Evolutionary conservation across 495 filamentous ascomycete genomes (phyloP), one percentile per base, ranked within the genome.

Genomic region (Podospora anserina): DNA sequence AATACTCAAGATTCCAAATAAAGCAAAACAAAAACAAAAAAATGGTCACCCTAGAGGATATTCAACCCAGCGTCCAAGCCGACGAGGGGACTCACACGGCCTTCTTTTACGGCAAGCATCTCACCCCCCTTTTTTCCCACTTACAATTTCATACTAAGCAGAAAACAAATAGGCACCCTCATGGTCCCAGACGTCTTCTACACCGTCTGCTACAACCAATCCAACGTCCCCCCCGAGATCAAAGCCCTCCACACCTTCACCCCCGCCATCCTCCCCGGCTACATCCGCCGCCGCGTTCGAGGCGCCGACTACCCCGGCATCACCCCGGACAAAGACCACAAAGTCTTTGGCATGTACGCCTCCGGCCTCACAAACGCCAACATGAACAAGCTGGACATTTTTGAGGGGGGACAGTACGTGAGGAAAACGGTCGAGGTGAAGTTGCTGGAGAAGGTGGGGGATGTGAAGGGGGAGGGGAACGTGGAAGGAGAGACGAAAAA

Each of bases 281-380:
- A 88, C 78, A 85, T 84, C 63, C 90, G 93, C 11, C 90, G 90
- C 30, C 78, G 82, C 9, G 78, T 84, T 0, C 32, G 64, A 34
- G 58, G 77, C 32, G 89, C 85, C 59, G 92, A 96, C 78, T 99
- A 97, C 75, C 95, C 95, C 0, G 94, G 89, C n/a, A 91, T 99
- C 39, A 79, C 89, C 1, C 77, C 85, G 0, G 81, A 85, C 60
- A 44, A 74, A 13, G 78, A 78, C 53, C 81, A 85, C 66, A 68
- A 80, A n/a, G 94, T 97, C 13, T 84, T 89, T n/a, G 95, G 95
- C 9, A 90, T 88, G 28, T 87, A 88, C 56, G 92, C 93, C 2
- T 88, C 86, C 0, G 94, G 94, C 2, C 80, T 99, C 28, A 95
- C 91, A 2, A 85, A 88, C 15, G 88, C 84, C 0, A 92, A 97